Conservation (phyloP, 495 filamentous ascomycete species). For the Talaromyces trachyspermus region DNA sequence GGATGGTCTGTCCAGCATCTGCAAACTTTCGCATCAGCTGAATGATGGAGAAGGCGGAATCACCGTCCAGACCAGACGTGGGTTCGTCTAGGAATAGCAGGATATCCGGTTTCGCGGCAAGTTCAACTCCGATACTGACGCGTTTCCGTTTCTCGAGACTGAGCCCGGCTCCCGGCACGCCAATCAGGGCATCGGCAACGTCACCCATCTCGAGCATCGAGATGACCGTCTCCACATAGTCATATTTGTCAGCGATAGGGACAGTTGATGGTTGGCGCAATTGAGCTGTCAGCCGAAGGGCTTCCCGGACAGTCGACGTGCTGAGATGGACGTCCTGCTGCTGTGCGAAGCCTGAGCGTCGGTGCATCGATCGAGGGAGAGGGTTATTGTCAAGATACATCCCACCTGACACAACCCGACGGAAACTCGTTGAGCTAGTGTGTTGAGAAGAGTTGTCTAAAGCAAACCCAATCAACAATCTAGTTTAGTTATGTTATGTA, state of each 20-base stretch:
- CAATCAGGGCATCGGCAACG: conserved; percentile 80
- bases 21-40: conserved; percentile 71
- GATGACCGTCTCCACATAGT: conserved; percentile 76
- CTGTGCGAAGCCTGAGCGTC: conserved; percentile 89
- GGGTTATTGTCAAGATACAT: conserved; percentile 52
- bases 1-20: conserved; percentile 77
- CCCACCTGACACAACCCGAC: conserved; percentile 48
- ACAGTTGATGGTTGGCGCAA: conserved; percentile 64
- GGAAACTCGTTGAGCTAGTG: conserved; percentile 47
- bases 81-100: conserved; percentile 92
- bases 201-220: conserved; percentile 74
- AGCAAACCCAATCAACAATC: neutral
- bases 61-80: conserved; percentile 75
- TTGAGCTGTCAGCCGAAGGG: conserved; percentile 71
- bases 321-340: conserved; percentile 86
- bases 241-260: conserved; percentile 61
- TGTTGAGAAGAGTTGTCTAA: conserved; percentile 57
- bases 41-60: conserved; percentile 78
- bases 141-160: conserved; percentile 84
- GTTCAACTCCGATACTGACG: conserved; percentile 77
- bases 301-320: conserved; percentile 75
- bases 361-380: conserved; percentile 62
- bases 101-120: conserved; percentile 79
- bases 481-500: neutral
- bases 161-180: conserved; percentile 69